Conservation (phyloP, 1,284 basidiomycete species). For the Sanghuangporus weigelae region DNA sequence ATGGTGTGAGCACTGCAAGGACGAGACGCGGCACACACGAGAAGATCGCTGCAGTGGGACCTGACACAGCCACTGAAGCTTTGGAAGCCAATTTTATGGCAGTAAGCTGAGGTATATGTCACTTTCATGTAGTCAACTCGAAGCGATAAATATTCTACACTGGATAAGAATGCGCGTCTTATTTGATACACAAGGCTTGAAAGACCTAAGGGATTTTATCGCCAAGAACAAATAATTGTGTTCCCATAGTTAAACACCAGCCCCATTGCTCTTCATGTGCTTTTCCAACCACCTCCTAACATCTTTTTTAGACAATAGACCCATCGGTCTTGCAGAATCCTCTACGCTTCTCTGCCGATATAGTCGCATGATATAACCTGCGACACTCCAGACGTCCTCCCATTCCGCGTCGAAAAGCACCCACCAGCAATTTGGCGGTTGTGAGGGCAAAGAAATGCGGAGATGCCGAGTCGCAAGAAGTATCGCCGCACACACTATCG, state of each 20-base stretch:
- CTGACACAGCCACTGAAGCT: neutral
- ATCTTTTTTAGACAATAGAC: constrained; percentile 63
- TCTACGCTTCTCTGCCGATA: constrained; percentile 45
- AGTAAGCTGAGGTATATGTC: too few species aligned
- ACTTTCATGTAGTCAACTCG: too few species aligned
- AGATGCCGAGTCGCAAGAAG: constrained; percentile 68
- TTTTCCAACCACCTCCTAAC: constrained; percentile 73
- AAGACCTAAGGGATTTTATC: neutral
- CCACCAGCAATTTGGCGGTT: constrained; percentile 74
- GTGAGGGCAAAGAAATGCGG: constrained; percentile 66
- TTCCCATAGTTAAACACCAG: too few species aligned
- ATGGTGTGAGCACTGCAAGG: constrained; percentile 34
- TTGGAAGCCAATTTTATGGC: neutral
- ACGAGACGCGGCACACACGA: neutral
- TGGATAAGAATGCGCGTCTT: neutral
- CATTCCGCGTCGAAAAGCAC: constrained; percentile 81
- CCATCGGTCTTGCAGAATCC: constrained; percentile 40
- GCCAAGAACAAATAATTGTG: neutral
- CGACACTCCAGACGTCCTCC: constrained; percentile 81
- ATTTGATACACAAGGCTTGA: neutral
- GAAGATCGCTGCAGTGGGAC: neutral
- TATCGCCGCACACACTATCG: constrained; percentile 84
- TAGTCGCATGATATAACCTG: constrained; percentile 74
- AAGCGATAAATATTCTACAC: too few species aligned
- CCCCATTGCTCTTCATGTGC: constrained; percentile 17